A percentile compares a stretch with the other conserved stretches of the same genome.
These are phyloP conservation scores for Cercophora newfieldiana DNA, from an alignment of 495 filamentous ascomycete genomes.

Conservation along the genomic window DNA sequence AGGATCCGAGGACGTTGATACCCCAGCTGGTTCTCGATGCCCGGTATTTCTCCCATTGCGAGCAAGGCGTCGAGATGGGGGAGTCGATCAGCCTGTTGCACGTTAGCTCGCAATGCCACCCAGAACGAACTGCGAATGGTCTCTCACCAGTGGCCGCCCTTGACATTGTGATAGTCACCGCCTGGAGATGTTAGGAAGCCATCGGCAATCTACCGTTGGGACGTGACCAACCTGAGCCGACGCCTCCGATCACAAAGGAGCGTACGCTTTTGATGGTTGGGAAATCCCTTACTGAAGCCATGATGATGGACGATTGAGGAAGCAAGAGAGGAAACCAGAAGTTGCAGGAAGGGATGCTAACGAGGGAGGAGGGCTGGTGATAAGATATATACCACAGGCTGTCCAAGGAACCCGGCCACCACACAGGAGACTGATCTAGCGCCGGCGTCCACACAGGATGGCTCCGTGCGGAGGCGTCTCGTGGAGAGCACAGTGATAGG, in stretches of 20 bases:
- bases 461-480: neutral
- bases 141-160: slow-evolving; percentile 77
- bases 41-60: slow-evolving; percentile 82
- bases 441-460: neutral
- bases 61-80: slow-evolving; percentile 89
- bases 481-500: neutral
- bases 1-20: slow-evolving; percentile 91
- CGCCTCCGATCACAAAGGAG: slow-evolving; percentile 80
- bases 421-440: neutral
- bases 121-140: neutral
- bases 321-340: neutral
- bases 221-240: slow-evolving; percentile 63
- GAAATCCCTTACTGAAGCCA: slow-evolving; percentile 54
- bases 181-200: slow-evolving; percentile 31
- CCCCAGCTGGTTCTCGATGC: slow-evolving; percentile 88
- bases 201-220: neutral
- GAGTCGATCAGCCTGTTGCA: slow-evolving; percentile 73
- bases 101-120: no score
- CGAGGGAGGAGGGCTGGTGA: neutral
- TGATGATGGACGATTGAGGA: slow-evolving; percentile 19
- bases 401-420: neutral
- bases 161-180: slow-evolving; percentile 95
- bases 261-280: slow-evolving; percentile 77
- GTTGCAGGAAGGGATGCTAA: neutral
- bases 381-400: neutral